Base-by-base conservation (phyloP, 2,329 filamentous ascomycete genomes). In the Aspergillus pseudoglaucus region DNA sequence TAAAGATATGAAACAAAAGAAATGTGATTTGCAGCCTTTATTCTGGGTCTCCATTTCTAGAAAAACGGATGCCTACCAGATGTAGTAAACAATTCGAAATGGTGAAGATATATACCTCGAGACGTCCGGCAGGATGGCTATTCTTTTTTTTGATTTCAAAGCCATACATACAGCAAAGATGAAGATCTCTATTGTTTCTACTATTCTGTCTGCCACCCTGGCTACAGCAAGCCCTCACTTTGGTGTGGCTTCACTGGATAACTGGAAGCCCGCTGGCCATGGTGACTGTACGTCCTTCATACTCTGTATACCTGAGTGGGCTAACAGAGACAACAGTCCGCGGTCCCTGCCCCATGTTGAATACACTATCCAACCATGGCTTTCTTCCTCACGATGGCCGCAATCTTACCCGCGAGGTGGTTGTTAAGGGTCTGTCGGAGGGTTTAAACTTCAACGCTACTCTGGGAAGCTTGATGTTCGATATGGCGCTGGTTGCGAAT, bases 351-450 rank as follows among this genome's bases (percentile, higher is more conserved):
- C 75, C 76, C 1, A 75, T 76, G 68, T 61, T 78, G 47, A 79
- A 79, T 56, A 70, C 75, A 0, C 61, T 79, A n/a, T 71, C 75
- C 4, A 79, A 78, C 54, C 72, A 78, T 50, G 71, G 70, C 12
- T 75, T 72, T 47, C 66, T 79, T 1, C 74, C 72, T 3, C 75
- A 67, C 43, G 58, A 74, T 46, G 75, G 75, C 35, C 64, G 61
- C 40, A 65, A 73, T 54, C 61, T 77, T 45, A 72, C 55, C 9
- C 44, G 46, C 5, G 22, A 49, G 1, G 40, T 18, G 1, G 17
- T 56, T 3, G 22, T 55, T 4, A 6, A 40, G 9, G 55, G 40
- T 3, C 22, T 58, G 3, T 38, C 23, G 1, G 32, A 20, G 0
- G 52, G 45, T 1, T 32, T 58, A 33, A 54, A 58, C 17, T 48